Percentiles rank a stretch among this genome's conserved stretches.
Conservation (phyloP, 1,284 basidiomycete genomes). For the Mycena citricolor region DNA sequence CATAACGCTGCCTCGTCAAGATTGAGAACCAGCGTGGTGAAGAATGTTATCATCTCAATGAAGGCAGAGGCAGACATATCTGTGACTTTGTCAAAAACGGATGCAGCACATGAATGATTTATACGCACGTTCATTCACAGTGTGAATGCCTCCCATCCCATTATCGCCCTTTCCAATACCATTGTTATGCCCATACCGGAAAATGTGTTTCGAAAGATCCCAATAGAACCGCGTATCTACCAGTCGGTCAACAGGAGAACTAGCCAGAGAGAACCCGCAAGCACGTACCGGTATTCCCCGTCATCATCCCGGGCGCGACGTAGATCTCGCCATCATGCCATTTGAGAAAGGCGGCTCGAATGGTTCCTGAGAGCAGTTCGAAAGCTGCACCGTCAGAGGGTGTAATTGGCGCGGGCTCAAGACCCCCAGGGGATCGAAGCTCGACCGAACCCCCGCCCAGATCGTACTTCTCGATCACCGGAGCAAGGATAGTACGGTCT, state of each 20-base stretch:
- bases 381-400: constrained; percentile 45
- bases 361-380: constrained; percentile 49
- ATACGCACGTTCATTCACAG: constrained; percentile 39
- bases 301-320: constrained; percentile 51
- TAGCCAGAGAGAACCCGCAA: no score
- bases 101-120: background rate
- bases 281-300: constrained; percentile 26
- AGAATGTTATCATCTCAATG: constrained; percentile 46
- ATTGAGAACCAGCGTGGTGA: constrained; percentile 46
- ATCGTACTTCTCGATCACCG: constrained; percentile 43
- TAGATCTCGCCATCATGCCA: constrained; percentile 31
- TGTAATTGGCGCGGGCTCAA: constrained; percentile 57
- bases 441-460: constrained; percentile 42
- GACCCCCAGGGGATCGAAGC: constrained; percentile 41
- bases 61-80: constrained; percentile 36
- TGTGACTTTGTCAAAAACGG: constrained; percentile 19
- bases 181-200: constrained; percentile 37
- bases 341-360: constrained; percentile 36
- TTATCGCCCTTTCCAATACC: constrained; percentile 30
- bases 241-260: background rate
- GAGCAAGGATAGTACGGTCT: constrained; percentile 38
- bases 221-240: constrained; percentile 47
- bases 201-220: constrained; percentile 43
- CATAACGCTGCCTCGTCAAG: constrained; percentile 35
- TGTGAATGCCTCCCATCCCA: constrained; percentile 42